A percentile compares a stretch with the other conserved stretches of the same genome.
Conservation (phyloP, 345 rosid species). For the Bruguiera parviflora region DNA sequence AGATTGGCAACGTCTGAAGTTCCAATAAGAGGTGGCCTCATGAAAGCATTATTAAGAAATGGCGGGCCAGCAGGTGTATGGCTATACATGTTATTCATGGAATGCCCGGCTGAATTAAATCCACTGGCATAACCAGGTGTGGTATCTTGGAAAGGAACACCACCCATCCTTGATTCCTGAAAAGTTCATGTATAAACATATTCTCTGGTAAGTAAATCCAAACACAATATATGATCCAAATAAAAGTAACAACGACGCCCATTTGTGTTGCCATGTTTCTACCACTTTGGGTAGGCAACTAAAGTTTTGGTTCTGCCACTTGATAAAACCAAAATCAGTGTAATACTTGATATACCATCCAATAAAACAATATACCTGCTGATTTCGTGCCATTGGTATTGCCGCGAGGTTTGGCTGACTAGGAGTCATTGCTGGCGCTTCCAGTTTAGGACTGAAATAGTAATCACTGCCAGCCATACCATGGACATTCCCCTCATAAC, state of each 20-base stretch:
- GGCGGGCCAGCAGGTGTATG: slow-evolving; percentile 41
- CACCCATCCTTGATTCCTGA: slow-evolving; percentile 57
- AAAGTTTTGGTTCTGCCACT: not conserved
- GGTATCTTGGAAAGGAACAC: slow-evolving; percentile 42
- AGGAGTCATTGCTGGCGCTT: slow-evolving; percentile 49
- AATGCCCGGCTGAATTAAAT: slow-evolving; percentile 46
- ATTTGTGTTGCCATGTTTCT: not conserved
- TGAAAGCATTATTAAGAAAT: slow-evolving; percentile 44
- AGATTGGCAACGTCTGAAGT: slow-evolving; percentile 42
- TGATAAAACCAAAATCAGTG: not conserved
- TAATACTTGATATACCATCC: not conserved
- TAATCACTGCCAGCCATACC: slow-evolving; percentile 60
- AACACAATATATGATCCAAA: not conserved
- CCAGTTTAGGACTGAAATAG: slow-evolving; percentile 43
- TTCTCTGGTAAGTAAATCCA: not conserved
- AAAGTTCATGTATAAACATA: slow-evolving; percentile 2
- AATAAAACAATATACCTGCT: slow-evolving; percentile 26
- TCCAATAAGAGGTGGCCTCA: slow-evolving; percentile 47
- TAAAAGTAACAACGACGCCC: not conserved
- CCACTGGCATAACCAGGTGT: slow-evolving; percentile 46
- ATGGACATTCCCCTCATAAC: slow-evolving; percentile 51
- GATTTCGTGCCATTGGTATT: slow-evolving; percentile 51
- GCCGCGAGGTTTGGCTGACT: slow-evolving; percentile 59
- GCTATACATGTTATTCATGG: slow-evolving; percentile 44
- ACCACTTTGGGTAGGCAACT: too few relatives aligned